Base-by-base conservation (phyloP, 2,329 filamentous ascomycete genomes). In the Diaporthe humulicola region DNA sequence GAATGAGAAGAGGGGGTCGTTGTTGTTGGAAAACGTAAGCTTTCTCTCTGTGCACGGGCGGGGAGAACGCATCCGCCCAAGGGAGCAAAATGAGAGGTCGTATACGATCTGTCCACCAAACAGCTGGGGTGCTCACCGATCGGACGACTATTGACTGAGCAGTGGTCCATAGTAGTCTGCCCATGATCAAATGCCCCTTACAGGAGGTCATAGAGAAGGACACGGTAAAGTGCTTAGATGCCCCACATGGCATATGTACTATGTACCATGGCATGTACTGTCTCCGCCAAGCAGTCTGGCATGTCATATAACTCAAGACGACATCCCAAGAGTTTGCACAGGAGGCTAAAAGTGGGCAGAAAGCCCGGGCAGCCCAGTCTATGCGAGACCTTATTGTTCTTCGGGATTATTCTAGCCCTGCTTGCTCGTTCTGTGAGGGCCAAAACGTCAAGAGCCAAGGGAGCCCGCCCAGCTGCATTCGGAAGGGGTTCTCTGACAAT, bases 51-150 rank as follows among this genome's bases (percentile, higher is more conserved):
- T 64, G 17, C 17, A 25, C 40, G 17, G 14, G 15, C 12, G 22
- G 33, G 22, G 45, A 25, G 17, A 9, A 64, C 10, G 14, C 14
- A 33, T n/a, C 28, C 25, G 45, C 19, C 25, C 22, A 69, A 69
- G 64, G 45, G 64, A 54, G 33, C 40, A 66, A 28, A 17, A 14
- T 48, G 40, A 22, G 25, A 30, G 28, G 28, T n/a, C 12, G 28
- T 19, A 1, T 22, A 54, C 15, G 30, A 54, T 69, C 64, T 69
- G 64, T 54, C 64, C 64, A 69, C 64, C n/a, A 38, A 8, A 54
- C n/a, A 54, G 64, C 64, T 30, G 5, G 22, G 15, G 15, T 2
- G 64, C 30, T 52, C 42, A 50, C 4, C 12, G 10, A 50, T 67
- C 61, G 45, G 28, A 33, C 30, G 28, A 52, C 30, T 52, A 48